Evolutionary conservation across 23 red algal genomes (phyloP).

Genomic region (Gracilaria domingensis): DNA sequence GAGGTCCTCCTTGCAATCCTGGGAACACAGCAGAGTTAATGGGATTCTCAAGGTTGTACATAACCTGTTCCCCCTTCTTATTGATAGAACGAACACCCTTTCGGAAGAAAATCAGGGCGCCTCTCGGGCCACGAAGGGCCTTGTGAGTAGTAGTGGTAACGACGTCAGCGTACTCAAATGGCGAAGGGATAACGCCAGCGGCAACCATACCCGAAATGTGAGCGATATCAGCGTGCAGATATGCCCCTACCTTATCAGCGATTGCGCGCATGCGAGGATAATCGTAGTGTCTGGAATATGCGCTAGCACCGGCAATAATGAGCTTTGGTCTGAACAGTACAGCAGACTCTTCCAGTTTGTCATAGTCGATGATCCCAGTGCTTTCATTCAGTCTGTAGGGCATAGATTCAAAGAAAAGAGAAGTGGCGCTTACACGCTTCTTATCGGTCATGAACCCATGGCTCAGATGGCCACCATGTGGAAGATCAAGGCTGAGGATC

Average conservation of each 20-base stretch:
- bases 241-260: conserved; percentile 87
- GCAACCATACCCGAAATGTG: conserved; percentile 97
- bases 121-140: conserved; percentile 95
- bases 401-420: conserved; percentile 99
- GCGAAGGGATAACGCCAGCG: conserved; percentile 91
- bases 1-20: conserved; percentile 96
- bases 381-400: conserved; percentile 97
- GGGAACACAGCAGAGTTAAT: conserved; percentile 99
- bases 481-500: conserved; percentile 94
- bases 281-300: conserved; percentile 95
- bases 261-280: conserved; percentile 96
- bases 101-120: conserved; percentile 98
- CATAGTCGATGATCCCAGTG: conserved; percentile 96
- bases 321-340: conserved; percentile 93
- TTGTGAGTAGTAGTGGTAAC: conserved; percentile 99
- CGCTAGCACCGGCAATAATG: conserved; percentile 96
- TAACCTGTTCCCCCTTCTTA: conserved; percentile 83
- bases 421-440: conserved; percentile 94
- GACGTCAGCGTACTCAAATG: conserved; percentile 97
- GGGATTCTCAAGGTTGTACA: conserved; percentile 94
- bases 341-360: conserved; percentile 92
- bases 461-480: conserved; percentile 92
- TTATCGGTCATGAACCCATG: conserved; percentile 99
- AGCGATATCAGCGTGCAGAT: conserved; percentile 97
- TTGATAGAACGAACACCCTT: conserved; percentile 87